A percentile compares a stretch with the other conserved stretches of the same genome.
phyloP scores from a whole-genome alignment of 345 rosid species.

The Citrus medica region DNA sequence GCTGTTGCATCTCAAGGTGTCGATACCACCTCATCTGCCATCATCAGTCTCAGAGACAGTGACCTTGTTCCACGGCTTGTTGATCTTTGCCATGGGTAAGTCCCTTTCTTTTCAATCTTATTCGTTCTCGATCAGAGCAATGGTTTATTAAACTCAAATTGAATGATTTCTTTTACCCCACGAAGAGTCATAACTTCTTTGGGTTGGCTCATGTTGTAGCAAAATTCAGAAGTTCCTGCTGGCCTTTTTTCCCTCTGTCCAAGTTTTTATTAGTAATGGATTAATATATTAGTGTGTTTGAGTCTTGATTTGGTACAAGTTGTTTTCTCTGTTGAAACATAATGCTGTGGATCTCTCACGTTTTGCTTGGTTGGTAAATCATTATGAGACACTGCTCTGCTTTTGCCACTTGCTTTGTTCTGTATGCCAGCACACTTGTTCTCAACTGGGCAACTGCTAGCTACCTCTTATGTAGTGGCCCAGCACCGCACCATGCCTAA shows the following conservation, averaged over 20 bases:
- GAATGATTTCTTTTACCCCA: not conserved
- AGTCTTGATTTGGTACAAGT: not conserved
- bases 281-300: not conserved
- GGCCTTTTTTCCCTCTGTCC: not conserved
- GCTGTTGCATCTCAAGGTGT: slow-evolving; percentile 87
- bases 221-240: not conserved
- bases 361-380: slow-evolving; percentile 36
- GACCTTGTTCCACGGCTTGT: slow-evolving; percentile 92
- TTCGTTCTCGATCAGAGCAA: not conserved
- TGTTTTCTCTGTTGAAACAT: slow-evolving; percentile 10
- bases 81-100: slow-evolving; percentile 91
- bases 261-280: not conserved
- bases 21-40: slow-evolving; percentile 80
- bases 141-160: not conserved
- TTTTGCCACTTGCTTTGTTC: slow-evolving; percentile 15
- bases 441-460: slow-evolving; percentile 17
- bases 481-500: slow-evolving; percentile 7
- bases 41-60: slow-evolving; percentile 71
- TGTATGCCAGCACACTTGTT: slow-evolving; percentile 21
- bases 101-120: not conserved
- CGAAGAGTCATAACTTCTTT: not conserved
- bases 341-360: not conserved
- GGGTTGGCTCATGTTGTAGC: no score
- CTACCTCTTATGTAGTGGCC: slow-evolving; percentile 26
- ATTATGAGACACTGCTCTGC: slow-evolving; percentile 17